phyloP scores from a whole-genome alignment of 345 rosid genomes.

The Firmiana major region DNA sequence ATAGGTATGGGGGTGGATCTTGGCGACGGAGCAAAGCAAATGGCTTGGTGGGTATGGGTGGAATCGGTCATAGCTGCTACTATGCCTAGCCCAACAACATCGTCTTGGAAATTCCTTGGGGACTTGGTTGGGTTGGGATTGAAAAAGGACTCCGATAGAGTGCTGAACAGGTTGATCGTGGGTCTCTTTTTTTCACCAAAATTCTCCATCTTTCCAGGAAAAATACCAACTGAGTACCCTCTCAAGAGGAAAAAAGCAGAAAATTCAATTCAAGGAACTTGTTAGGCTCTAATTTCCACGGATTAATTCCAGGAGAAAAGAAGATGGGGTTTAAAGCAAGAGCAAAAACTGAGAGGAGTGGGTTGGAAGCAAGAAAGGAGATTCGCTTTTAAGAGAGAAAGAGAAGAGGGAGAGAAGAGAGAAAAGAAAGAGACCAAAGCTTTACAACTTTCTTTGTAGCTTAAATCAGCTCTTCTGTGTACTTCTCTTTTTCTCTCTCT shows the following conservation, averaged over 20 bases:
- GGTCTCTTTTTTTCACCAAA: conserved; percentile 1
- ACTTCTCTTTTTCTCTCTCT: not conserved
- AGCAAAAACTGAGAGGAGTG: not conserved
- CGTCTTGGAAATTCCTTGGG: conserved; percentile 17
- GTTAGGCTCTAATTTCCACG: not conserved
- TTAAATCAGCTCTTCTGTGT: not conserved
- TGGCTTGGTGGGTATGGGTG: not conserved
- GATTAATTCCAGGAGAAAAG: not conserved
- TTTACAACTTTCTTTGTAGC: not conserved
- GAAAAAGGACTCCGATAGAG: conserved; percentile 17
- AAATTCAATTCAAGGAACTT: not conserved
- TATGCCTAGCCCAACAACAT: conserved; percentile 33
- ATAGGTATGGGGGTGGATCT: conserved; percentile 24
- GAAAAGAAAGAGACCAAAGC: not conserved
- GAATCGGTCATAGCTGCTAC: conserved; percentile 30
- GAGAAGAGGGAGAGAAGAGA: not conserved
- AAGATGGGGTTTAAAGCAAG: not conserved
- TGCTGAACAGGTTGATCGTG: conserved; percentile 16
- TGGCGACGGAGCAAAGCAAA: conserved; percentile 17
- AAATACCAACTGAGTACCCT: not conserved
- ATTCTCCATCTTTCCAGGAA: conserved; percentile 6
- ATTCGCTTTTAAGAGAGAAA: not conserved
- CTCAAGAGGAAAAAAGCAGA: no score
- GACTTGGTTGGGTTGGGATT: conserved; percentile 16
- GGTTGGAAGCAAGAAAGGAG: not conserved